Base-by-base conservation (phyloP, 192 early-diverging fungal species). In the Coemansia sp. region DNA sequence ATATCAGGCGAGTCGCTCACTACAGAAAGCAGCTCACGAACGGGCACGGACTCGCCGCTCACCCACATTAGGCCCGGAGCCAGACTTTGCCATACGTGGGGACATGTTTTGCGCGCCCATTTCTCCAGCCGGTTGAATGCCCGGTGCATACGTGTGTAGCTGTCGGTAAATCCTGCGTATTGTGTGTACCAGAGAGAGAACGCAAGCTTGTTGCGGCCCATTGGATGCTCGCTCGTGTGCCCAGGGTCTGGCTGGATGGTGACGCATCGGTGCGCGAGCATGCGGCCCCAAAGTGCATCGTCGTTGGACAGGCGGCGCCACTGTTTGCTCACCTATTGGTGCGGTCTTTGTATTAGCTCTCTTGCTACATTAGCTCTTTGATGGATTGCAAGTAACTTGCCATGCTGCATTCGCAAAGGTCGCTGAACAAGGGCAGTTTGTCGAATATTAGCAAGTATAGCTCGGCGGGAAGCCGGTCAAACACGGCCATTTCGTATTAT, bases 111-210 rank as follows among this genome's bases (percentile, higher is more conserved):
- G 4, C 51, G 14, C 9, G 77, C 67, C 77, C 77, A 80, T 9
- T 14, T 21, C 51, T 74, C 69, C 2, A 80, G 58, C 15, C 57
- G 56, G n/a, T 17, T 5, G n/a, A 71, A 54, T 3, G 67, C 58
- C 39, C 62, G 54, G 23, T 68, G 63, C 65, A 80, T 80, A 7
- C 69, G 71, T 6, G 77, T 74, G 55, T 80, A 80, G 66, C 65
- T 80, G 25, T 70, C 65, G 6, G 68, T 61, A 11, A 74, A 80
- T 3, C 72, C 72, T 21, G 24, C 14, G 51, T 74, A 80, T 29
- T 59, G 57, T 38, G 32, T 43, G 54, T 67, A 29, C 77, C 77
- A 80, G 17, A 38, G 27, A 5, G 60, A 53, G 29, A 67, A 80
- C 7, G 67, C 51, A 1, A n/a, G 41, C 38, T 80, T 74, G 69